Evolutionary conservation across 371 early-diverging fungal genomes (phyloP), one percentile per base, ranked within the genome.

Genomic region (Rhizopus sp.): DNA sequence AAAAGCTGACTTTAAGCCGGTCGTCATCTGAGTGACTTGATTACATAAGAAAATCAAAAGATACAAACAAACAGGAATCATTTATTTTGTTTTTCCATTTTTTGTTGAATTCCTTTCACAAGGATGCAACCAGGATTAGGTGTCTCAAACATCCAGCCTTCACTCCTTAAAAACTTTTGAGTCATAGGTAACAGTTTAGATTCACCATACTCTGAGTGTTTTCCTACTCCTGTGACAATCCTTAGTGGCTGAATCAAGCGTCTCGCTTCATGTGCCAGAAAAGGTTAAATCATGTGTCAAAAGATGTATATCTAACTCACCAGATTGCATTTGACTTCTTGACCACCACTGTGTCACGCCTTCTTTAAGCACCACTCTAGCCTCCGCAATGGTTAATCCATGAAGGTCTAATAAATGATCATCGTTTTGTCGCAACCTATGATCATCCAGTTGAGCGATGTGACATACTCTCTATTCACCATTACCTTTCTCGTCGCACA

Each of bases 321-420:
- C 63, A 40, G 74, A 64, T 57, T 78, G 81, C 72, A 73, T 81
- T 33, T 79, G 79, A 41, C 78, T 70, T 60, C 83, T 69, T 9
- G 78, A 72, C 65, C 79, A 83, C 88, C 88, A 88, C 39, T 84
- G 74, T 5, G 73, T 81, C 7, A 85, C 78, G 7, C 82, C 84
- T 64, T 88, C 88, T 61, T 66, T 62, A 0, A 83, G 72, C 16
- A 90, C 70, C 0, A 80, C 77, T 10, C 80, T 70, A 1, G 89
- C 88, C 60, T 90, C 89, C 0, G 71, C 64, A 3, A 87, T 77
- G 0, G 84, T 85, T 38, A 88, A 64, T 1, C 90, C 90, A 46
- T 90, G 90, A 15, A 90, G 65, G 62, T 90, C 90, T 6, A 90
- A 65, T 16, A 88, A 53, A 62, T 81, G 77, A 31, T 81, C 78